Evolutionary conservation across 495 filamentous ascomycete genomes (phyloP).

Genomic region (Aspergillus homomorphus): DNA sequence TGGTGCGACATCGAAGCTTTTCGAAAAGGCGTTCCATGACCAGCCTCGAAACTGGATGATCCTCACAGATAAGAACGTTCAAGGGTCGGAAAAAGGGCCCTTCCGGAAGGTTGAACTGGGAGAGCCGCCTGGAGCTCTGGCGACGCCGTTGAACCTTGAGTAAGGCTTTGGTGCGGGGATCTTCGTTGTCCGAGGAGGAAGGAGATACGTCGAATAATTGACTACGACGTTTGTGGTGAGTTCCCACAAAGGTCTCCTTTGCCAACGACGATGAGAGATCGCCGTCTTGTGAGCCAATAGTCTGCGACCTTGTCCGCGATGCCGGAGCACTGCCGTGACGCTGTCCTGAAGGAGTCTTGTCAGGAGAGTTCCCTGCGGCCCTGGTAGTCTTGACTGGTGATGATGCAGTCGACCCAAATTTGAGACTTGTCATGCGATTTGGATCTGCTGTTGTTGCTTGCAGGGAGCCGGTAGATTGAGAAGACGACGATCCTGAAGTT

Average conservation of each 20-base stretch:
- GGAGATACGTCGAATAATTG: slow-evolving; percentile 96
- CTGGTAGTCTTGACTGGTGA: slow-evolving; percentile 76
- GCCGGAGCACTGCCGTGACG: slow-evolving; percentile 48
- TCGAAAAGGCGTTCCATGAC: slow-evolving; percentile 97
- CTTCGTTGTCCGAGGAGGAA: slow-evolving; percentile 96
- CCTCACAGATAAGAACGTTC: slow-evolving; percentile 94
- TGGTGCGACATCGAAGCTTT: slow-evolving; percentile 92
- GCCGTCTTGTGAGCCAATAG: slow-evolving; percentile 90
- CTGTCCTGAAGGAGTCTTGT: slow-evolving; percentile 41
- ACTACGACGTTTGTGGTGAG: slow-evolving; percentile 85
- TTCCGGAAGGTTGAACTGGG: slow-evolving; percentile 77
- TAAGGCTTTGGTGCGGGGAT: slow-evolving; percentile 82
- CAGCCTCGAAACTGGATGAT: slow-evolving; percentile 93
- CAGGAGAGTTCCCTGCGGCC: slow-evolving; percentile 50
- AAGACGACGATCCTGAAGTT: slow-evolving; percentile 86
- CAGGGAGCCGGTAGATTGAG: slow-evolving; percentile 67
- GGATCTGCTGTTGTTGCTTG: slow-evolving; percentile 70
- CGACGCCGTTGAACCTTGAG: slow-evolving; percentile 90
- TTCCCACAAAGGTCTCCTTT: slow-evolving; percentile 65
- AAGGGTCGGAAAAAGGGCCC: slow-evolving; percentile 85
- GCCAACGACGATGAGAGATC: slow-evolving; percentile 50
- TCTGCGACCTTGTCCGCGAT: slow-evolving; percentile 75
- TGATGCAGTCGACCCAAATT: slow-evolving; percentile 64
- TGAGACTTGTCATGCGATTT: slow-evolving; percentile 39
- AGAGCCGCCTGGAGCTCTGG: slow-evolving; percentile 88